Conservation (phyloP, 1,284 basidiomycete genomes). For the Uromyces viciae-fabae region DNA sequence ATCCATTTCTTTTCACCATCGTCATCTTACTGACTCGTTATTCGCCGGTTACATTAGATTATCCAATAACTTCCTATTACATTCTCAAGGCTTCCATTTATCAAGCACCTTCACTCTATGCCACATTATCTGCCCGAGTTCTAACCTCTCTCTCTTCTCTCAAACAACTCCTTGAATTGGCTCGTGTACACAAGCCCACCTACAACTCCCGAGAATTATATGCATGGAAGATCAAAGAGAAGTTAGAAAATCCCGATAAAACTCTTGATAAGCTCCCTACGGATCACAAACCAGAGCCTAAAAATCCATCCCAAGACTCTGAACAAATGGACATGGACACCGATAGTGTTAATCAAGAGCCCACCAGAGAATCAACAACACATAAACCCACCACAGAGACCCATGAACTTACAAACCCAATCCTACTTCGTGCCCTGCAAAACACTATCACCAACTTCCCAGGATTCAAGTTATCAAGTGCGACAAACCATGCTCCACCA, state of each 20-base stretch:
- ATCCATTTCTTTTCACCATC: not conserved
- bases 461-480: slow-evolving; percentile 1
- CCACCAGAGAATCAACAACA: not conserved
- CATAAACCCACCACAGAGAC: slow-evolving; percentile 1
- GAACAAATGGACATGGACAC: slow-evolving; percentile 16
- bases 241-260: not conserved
- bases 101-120: slow-evolving; percentile 75
- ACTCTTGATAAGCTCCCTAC: not conserved
- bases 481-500: not conserved
- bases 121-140: slow-evolving; percentile 72
- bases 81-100: slow-evolving; percentile 80
- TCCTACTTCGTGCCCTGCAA: slow-evolving; percentile 49
- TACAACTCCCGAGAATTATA: slow-evolving; percentile 38
- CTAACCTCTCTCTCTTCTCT: slow-evolving; percentile 58
- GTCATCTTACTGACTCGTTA: not conserved
- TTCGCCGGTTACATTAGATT: slow-evolving; percentile 58
- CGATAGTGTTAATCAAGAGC: not conserved
- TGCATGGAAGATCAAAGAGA: slow-evolving; percentile 36
- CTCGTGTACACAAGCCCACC: slow-evolving; percentile 29
- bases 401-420: slow-evolving; percentile 47
- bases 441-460: slow-evolving; percentile 13
- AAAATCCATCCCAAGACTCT: not conserved
- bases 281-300: not conserved
- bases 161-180: slow-evolving; percentile 24
- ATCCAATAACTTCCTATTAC: slow-evolving; percentile 73